Evolutionary conservation across 2,329 filamentous ascomycete species (phyloP).

Genomic region (Aspergillus intermedius): DNA sequence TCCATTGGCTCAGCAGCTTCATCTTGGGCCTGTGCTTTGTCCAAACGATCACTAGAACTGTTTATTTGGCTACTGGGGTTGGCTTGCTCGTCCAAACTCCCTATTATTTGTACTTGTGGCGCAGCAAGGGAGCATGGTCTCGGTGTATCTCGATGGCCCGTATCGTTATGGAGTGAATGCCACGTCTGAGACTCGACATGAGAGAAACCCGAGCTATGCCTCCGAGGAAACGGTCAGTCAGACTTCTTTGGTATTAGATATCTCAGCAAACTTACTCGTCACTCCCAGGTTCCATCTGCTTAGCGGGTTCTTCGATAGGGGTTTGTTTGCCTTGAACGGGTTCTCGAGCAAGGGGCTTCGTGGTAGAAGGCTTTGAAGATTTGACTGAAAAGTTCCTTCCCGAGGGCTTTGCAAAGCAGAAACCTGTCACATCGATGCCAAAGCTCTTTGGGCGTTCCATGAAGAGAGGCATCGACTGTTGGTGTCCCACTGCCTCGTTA

Average conservation of each 20-base stretch:
- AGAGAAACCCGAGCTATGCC: neutral
- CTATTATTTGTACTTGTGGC: neutral
- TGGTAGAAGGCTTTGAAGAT: conserved; percentile 5
- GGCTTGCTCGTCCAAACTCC: neutral
- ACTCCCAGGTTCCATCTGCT: neutral
- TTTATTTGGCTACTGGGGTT: neutral
- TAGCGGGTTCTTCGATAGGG: neutral
- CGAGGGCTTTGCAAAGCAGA: conserved; percentile 30
- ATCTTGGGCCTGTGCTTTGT: neutral
- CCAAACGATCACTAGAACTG: neutral
- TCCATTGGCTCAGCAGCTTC: neutral
- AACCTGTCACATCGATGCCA: conserved; percentile 20
- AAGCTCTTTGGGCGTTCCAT: conserved; percentile 28
- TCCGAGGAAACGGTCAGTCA: neutral
- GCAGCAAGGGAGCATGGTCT: neutral
- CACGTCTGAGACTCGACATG: neutral
- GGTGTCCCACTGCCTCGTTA: conserved; percentile 1
- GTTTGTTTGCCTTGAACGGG: neutral
- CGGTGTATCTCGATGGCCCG: neutral
- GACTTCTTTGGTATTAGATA: neutral
- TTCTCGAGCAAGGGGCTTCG: conserved; percentile 2
- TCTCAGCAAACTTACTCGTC: neutral
- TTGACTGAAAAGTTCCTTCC: conserved; percentile 19
- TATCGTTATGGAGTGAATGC: neutral
- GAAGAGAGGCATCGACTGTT: conserved; percentile 12